These are phyloP conservation scores for Boletus sp. DNA, from an alignment of 768 basidiomycete genomes.

Conservation along the genomic window DNA sequence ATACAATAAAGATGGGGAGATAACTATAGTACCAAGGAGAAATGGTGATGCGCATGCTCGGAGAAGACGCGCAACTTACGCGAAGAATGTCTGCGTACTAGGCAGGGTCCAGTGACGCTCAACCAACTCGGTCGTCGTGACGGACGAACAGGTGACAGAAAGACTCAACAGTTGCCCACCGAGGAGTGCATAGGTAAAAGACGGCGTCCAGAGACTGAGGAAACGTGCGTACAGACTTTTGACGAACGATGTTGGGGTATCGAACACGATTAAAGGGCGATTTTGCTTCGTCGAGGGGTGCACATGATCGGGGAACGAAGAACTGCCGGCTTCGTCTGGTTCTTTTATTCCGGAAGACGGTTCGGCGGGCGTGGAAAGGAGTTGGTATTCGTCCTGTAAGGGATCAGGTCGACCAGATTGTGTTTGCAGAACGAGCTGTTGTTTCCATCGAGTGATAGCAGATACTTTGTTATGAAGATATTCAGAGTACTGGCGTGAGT, in stretches of 20 bases:
- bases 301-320: background rate
- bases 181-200: slow-evolving; percentile 27
- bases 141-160: slow-evolving; percentile 30
- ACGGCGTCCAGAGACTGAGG: slow-evolving; percentile 29
- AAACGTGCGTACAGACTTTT: slow-evolving; percentile 20
- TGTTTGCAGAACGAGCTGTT: slow-evolving; percentile 9
- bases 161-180: slow-evolving; percentile 29
- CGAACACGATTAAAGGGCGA: slow-evolving; percentile 18
- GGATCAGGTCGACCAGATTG: slow-evolving; percentile 11
- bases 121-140: slow-evolving; percentile 77
- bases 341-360: slow-evolving; percentile 8
- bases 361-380: slow-evolving; percentile 9
- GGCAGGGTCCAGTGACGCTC: slow-evolving; percentile 66
- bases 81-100: slow-evolving; percentile 76
- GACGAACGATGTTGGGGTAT: slow-evolving; percentile 20
- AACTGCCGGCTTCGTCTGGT: slow-evolving; percentile 1
- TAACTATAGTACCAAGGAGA: slow-evolving; percentile 47
- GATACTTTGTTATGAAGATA: slow-evolving; percentile 4
- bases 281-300: background rate
- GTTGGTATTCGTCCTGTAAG: slow-evolving; percentile 23
- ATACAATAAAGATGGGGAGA: slow-evolving; percentile 65
- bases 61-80: slow-evolving; percentile 45
- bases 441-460: slow-evolving; percentile 12
- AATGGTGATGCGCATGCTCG: background rate
- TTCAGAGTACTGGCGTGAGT: background rate